These are phyloP conservation scores for Podila epigama DNA, from an alignment of 192 early-diverging fungal genomes.

Conservation along the genomic window DNA sequence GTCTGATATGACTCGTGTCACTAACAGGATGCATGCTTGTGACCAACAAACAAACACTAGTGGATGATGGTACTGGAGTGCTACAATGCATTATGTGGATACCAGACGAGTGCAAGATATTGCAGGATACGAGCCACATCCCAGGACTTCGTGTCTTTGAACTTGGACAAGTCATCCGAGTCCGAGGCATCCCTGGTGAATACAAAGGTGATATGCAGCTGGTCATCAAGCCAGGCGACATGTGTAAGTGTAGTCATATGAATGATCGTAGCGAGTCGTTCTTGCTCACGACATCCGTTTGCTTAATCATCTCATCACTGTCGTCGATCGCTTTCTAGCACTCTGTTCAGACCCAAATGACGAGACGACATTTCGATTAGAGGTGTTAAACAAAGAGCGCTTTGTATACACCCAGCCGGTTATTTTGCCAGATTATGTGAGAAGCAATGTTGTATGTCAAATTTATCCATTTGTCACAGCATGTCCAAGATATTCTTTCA, in stretches of 20 bases:
- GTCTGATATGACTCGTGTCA: not conserved
- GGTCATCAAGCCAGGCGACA: constrained; percentile 15
- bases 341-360: constrained; percentile 22
- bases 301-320: too few relatives aligned
- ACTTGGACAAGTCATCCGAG: constrained; percentile 16
- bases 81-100: constrained; percentile 39
- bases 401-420: constrained; percentile 18
- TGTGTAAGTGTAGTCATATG: not conserved
- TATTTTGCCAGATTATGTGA: constrained; percentile 9
- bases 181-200: not conserved
- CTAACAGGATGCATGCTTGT: not conserved
- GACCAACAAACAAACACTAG: too few relatives aligned
- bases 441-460: constrained; percentile 11
- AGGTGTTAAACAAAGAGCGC: constrained; percentile 23
- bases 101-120: constrained; percentile 18
- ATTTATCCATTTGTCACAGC: not conserved
- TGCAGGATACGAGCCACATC: constrained; percentile 7
- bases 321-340: too few relatives aligned
- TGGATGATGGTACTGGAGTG: constrained; percentile 39
- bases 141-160: not conserved
- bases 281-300: too few relatives aligned
- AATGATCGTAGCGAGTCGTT: not conserved
- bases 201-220: constrained; percentile 18
- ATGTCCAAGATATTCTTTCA: not conserved
- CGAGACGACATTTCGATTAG: constrained; percentile 32